Percentiles rank a stretch among this genome's conserved stretches.
phyloP scores from a whole-genome alignment of 1,284 basidiomycete species.

The Taiwanofungus camphoratus region DNA sequence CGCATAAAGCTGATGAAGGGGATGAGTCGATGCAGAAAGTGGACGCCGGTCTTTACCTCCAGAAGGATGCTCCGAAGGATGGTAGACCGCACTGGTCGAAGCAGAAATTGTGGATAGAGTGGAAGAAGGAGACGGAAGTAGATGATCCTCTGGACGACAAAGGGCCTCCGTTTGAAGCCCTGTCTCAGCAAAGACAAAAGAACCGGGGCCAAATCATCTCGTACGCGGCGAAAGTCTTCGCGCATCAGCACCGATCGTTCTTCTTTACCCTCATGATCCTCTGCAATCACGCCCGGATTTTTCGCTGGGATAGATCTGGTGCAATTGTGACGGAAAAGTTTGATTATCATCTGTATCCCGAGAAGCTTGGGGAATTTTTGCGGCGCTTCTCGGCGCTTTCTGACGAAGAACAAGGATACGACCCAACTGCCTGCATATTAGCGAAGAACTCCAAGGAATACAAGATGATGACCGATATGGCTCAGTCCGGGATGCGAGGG shows the following conservation, averaged over 20 bases:
- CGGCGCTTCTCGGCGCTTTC: background rate
- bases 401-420: background rate
- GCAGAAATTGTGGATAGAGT: background rate
- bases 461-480: background rate
- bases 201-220: too few relatives aligned
- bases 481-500: background rate
- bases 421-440: too few relatives aligned
- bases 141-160: background rate
- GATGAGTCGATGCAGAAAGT: background rate
- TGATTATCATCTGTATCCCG: background rate
- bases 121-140: background rate
- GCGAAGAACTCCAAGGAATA: background rate
- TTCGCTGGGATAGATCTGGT: background rate
- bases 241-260: too few relatives aligned
- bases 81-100: background rate
- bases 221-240: too few relatives aligned
- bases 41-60: background rate
- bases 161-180: background rate
- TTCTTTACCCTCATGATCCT: background rate
- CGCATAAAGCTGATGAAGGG: background rate
- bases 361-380: background rate
- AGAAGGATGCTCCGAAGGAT: background rate
- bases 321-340: background rate
- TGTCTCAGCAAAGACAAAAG: background rate
- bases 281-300: background rate